These are phyloP conservation scores for Exophiala aquamarina DNA, from an alignment of 2,329 filamentous ascomycete genomes.

Conservation along the genomic window DNA sequence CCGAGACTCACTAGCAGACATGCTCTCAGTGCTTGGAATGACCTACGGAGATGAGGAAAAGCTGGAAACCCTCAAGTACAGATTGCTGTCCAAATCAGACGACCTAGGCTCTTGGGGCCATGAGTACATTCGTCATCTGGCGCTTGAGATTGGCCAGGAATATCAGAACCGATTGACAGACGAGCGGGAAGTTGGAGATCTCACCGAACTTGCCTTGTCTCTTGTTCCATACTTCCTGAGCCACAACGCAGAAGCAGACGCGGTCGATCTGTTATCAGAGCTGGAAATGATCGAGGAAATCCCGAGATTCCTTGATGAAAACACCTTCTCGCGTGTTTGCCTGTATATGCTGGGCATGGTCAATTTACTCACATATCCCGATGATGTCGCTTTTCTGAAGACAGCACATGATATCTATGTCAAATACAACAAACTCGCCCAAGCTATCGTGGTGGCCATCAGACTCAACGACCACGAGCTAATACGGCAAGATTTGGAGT, in stretches of 20 bases:
- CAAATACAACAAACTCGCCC: conserved; percentile 86
- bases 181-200: conserved; percentile 79
- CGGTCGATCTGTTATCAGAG: conserved; percentile 94
- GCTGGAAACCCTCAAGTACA: conserved; percentile 94
- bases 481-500: conserved; percentile 77
- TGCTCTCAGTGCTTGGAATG: conserved; percentile 96
- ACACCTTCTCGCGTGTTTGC: conserved; percentile 90
- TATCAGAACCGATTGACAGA: conserved; percentile 83
- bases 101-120: conserved; percentile 98
- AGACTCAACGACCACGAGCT: conserved; percentile 83
- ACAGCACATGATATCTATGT: conserved; percentile 94
- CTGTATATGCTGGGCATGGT: conserved; percentile 99
- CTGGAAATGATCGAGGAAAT: conserved; percentile 95
- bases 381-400: conserved; percentile 91
- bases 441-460: conserved; percentile 93
- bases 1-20: conserved; percentile 79
- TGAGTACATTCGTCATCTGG: conserved; percentile 94
- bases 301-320: conserved; percentile 83
- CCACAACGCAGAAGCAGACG: conserved; percentile 97
- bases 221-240: conserved; percentile 93
- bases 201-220: conserved; percentile 78
- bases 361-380: conserved; percentile 92
- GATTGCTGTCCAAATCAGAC: conserved; percentile 75
- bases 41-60: conserved; percentile 96
- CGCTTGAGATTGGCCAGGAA: conserved; percentile 92